Percentiles rank a stretch among this genome's conserved stretches.
Evolutionary conservation across 768 basidiomycete genomes (phyloP).

Genomic region (Russula lepida): DNA sequence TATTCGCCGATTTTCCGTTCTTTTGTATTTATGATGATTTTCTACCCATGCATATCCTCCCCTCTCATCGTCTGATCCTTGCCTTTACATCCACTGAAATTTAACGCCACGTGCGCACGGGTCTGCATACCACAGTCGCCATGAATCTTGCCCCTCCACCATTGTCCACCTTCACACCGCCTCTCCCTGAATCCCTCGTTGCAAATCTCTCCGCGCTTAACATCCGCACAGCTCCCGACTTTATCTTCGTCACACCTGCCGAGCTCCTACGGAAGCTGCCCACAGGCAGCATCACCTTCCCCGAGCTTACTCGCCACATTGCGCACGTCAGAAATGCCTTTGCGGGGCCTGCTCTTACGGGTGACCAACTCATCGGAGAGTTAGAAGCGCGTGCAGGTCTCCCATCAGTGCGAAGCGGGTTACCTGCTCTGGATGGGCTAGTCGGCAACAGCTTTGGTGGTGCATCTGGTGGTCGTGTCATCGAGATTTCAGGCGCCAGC

Average conservation of each 20-base stretch:
- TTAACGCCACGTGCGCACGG: background rate
- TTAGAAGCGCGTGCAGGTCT: slow-evolving; percentile 24
- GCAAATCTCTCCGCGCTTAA: slow-evolving; percentile 13
- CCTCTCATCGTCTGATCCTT: background rate
- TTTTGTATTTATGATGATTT: background rate
- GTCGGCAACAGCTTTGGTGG: slow-evolving; percentile 40
- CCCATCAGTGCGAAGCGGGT: slow-evolving; percentile 29
- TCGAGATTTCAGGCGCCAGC: slow-evolving; percentile 62
- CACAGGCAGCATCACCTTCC: slow-evolving; percentile 12
- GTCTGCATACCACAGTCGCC: background rate
- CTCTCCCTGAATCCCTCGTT: slow-evolving; percentile 12
- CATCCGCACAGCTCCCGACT: slow-evolving; percentile 11
- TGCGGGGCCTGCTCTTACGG: slow-evolving; percentile 23
- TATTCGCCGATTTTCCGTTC: background rate
- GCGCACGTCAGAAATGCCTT: slow-evolving; percentile 9
- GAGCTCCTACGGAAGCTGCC: slow-evolving; percentile 12
- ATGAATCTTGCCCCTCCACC: slow-evolving; percentile 4
- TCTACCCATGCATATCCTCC: background rate
- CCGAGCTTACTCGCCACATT: slow-evolving; percentile 11
- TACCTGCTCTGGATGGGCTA: slow-evolving; percentile 44
- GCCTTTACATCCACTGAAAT: background rate
- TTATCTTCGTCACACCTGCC: slow-evolving; percentile 8
- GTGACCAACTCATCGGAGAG: slow-evolving; percentile 25
- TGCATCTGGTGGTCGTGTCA: slow-evolving; percentile 33
- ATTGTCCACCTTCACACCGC: slow-evolving; percentile 6